Evolutionary conservation across 768 basidiomycete species (phyloP), one percentile per base, ranked within the genome.

Genomic region (Galerina marginata): DNA sequence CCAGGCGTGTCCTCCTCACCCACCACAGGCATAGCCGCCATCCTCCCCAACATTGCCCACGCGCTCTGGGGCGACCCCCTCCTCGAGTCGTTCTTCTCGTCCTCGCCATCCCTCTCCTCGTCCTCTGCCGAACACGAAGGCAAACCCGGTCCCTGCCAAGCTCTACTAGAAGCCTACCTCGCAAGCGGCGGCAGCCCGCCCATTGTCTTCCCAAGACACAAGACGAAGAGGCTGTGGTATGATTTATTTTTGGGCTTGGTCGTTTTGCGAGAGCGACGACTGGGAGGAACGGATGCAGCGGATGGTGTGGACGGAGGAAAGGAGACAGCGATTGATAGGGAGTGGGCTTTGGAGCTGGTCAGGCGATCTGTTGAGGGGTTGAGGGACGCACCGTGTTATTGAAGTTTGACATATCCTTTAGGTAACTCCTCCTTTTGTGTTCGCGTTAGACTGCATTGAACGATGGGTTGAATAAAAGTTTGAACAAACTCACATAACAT

Each of bases 51-150:
- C 64, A 51, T 86, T 62, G 67, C 80, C 1, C 85, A 83, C 63
- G 86, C 88, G 11, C 63, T 92, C 23, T 93, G 89, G 86, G 91
- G 89, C 29, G 91, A 93, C 69, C 91, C 91, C 9, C 73, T 92
- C 40, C 78, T 91, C 39, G 91, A 92, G 70, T 77, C 81, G 4
- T 80, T 87, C 65, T 89, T 92, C 76, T 33, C 29, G 29, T 76
- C 79, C n/a, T 65, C 71, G 0, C 75, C 77, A 0, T 78, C 77
- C 11, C 83, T 84, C 15, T 81, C 75, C 43, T n/a, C 63, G 29
- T 7, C 29, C 29, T 33, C 29, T 7, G 29, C 5, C 1, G 7
- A 33, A 33, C 29, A 33, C 29, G 29, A 33, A 33, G 29, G 29
- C 7, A 4, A 33, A 33, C 29, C 29, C 7, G 29, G 29, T 2